Evolutionary conservation across 129 eudicot species (phyloP).

Genomic region (Smallanthus sonchifolius): DNA sequence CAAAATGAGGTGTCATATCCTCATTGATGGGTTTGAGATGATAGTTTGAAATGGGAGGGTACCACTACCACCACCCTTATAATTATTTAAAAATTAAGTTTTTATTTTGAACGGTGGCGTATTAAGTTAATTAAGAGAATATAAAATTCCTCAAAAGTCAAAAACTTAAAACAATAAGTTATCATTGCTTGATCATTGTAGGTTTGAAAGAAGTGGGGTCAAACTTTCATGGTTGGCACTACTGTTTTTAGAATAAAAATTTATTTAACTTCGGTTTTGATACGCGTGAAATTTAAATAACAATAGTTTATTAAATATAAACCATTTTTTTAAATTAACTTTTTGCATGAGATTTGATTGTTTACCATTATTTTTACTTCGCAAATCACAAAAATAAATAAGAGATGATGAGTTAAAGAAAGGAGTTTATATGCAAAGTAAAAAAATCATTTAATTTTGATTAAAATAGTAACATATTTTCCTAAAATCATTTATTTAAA

Average conservation of each 20-base stretch:
- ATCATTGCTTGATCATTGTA: not conserved
- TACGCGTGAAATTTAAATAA: not conserved
- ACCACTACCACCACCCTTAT: no score
- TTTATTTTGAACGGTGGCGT: no score
- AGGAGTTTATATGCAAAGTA: not conserved
- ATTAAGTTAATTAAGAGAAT: no score
- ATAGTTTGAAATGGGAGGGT: no score
- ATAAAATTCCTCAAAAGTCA: not conserved
- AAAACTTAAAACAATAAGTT: not conserved
- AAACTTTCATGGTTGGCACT: constrained; percentile 2
- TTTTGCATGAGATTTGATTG: no score
- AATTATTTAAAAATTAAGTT: no score
- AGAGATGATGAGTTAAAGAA: not conserved
- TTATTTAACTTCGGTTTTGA: not conserved
- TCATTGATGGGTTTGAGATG: no score
- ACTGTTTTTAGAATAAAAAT: not conserved
- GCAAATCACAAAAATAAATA: no score
- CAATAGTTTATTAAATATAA: not conserved
- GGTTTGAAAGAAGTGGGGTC: not conserved
- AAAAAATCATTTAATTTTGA: not conserved
- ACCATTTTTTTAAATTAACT: not conserved
- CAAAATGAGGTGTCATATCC: no score
- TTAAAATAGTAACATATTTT: not conserved
- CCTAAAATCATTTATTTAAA: not conserved
- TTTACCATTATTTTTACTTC: no score